These are phyloP conservation scores for Boletus rex-veris DNA, from an alignment of 768 basidiomycete species.

Conservation along the genomic window DNA sequence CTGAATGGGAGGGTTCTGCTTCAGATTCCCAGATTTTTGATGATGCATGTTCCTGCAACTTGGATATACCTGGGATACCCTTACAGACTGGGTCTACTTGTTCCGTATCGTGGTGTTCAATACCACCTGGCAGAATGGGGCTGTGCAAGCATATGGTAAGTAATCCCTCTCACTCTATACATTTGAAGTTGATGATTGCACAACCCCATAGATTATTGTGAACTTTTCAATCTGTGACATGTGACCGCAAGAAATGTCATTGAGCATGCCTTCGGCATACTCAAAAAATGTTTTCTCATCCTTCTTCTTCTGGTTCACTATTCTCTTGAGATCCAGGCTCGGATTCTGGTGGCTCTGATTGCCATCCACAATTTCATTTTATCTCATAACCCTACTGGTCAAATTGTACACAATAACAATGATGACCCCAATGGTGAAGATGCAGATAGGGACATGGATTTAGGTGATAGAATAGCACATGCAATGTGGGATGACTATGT, in stretches of 20 bases:
- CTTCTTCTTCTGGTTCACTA: not conserved
- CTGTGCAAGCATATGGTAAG: not conserved
- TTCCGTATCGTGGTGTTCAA: slow-evolving; percentile 32
- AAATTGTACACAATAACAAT: no score
- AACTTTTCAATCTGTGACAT: slow-evolving; percentile 28
- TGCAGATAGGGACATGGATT: no score
- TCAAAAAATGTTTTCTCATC: slow-evolving; percentile 8
- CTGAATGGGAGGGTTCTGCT: slow-evolving; percentile 40
- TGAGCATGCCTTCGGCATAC: not conserved
- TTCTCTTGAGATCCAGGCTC: not conserved
- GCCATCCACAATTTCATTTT: no score
- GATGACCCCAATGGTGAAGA: no score
- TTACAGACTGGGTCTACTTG: slow-evolving; percentile 2
- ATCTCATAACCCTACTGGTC: no score
- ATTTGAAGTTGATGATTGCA: not conserved
- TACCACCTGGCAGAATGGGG: slow-evolving; percentile 40
- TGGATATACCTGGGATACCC: slow-evolving; percentile 22
- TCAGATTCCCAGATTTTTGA: slow-evolving; percentile 25
- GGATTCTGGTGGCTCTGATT: no score
- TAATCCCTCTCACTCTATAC: no score
- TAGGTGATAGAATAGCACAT: not conserved
- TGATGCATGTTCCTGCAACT: slow-evolving; percentile 24
- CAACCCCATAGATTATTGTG: slow-evolving; percentile 13
- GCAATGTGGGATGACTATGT: not conserved
- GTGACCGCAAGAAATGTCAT: slow-evolving; percentile 4